Percentiles rank a stretch among this genome's conserved stretches.
Evolutionary conservation across 129 eudicot genomes (phyloP).

Genomic region (Flaveria trinervia): DNA sequence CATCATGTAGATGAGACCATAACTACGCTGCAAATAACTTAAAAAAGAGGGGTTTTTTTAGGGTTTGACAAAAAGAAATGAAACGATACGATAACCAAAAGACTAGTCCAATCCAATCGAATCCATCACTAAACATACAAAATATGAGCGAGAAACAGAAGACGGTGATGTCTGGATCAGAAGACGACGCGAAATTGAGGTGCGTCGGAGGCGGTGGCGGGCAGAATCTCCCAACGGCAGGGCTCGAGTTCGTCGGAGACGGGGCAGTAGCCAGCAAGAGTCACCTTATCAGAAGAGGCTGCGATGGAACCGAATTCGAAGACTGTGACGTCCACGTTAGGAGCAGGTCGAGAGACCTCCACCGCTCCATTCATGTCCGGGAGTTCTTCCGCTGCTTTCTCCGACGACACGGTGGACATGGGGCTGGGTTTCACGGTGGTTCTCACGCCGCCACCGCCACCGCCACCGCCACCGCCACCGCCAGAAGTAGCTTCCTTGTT

Average conservation of each 20-base stretch:
- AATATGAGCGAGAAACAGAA: too few relatives aligned
- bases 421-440: background rate
- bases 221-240: conserved; percentile 94
- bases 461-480: background rate
- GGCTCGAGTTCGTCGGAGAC: conserved; percentile 94
- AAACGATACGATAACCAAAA: background rate
- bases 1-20: too few relatives aligned
- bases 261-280: conserved; percentile 93
- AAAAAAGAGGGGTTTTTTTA: background rate
- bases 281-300: conserved; percentile 77
- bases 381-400: too few relatives aligned
- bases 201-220: conserved; percentile 65
- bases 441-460: too few relatives aligned
- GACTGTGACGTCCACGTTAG: conserved; percentile 51
- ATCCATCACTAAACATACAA: background rate
- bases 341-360: conserved; percentile 23
- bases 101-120: background rate
- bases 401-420: background rate
- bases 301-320: conserved; percentile 90
- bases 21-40: too few relatives aligned
- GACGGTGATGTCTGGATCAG: conserved; percentile 19
- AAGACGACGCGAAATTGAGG: conserved; percentile 95
- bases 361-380: conserved; percentile 2
- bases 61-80: background rate
- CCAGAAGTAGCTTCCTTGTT: background rate